A percentile compares a stretch with the other conserved stretches of the same genome.
Evolutionary conservation across 805 yeast species (phyloP).

Genomic region (Wickerhamiella cacticola): DNA sequence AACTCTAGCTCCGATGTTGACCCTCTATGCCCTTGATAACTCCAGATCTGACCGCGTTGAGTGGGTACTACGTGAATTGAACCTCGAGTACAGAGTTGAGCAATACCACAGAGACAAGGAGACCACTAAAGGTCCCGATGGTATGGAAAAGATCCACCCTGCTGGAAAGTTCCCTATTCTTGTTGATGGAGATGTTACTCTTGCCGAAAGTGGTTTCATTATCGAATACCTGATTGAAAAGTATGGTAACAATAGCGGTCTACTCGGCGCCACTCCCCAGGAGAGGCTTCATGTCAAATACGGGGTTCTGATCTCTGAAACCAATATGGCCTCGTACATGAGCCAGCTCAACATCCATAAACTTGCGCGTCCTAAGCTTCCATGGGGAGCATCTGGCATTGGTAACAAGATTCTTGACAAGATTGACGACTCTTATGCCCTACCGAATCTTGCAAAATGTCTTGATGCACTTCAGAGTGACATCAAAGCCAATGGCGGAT

Average conservation of each 20-base stretch:
- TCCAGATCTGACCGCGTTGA: conserved; percentile 51
- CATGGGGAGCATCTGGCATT: conserved; percentile 23
- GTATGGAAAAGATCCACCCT: conserved; percentile 43
- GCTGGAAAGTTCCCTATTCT: conserved; percentile 54
- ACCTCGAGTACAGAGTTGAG: conserved; percentile 43
- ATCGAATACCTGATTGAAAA: conserved; percentile 39
- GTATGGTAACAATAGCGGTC: conserved; percentile 35
- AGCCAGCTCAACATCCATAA: conserved; percentile 31
- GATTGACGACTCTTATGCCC: conserved; percentile 39
- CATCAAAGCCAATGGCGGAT: conserved; percentile 39
- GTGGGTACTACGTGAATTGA: conserved; percentile 54
- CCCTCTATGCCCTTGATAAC: conserved; percentile 29
- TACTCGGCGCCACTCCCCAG: conserved; percentile 32
- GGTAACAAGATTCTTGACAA: conserved; percentile 35
- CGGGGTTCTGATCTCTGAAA: conserved; percentile 49
- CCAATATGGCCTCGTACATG: conserved; percentile 42
- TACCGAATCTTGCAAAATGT: conserved; percentile 35
- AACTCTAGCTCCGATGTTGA: too few relatives aligned
- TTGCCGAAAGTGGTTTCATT: conserved; percentile 54
- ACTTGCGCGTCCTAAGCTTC: conserved; percentile 24
- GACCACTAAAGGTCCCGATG: conserved; percentile 36
- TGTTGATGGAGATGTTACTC: conserved; percentile 33
- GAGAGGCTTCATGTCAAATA: conserved; percentile 39
- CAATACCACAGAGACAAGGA: conserved; percentile 38
- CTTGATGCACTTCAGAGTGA: conserved; percentile 34